These are phyloP conservation scores for Aspergillus ellipticus DNA, from an alignment of 495 filamentous ascomycete species.

Conservation along the genomic window DNA sequence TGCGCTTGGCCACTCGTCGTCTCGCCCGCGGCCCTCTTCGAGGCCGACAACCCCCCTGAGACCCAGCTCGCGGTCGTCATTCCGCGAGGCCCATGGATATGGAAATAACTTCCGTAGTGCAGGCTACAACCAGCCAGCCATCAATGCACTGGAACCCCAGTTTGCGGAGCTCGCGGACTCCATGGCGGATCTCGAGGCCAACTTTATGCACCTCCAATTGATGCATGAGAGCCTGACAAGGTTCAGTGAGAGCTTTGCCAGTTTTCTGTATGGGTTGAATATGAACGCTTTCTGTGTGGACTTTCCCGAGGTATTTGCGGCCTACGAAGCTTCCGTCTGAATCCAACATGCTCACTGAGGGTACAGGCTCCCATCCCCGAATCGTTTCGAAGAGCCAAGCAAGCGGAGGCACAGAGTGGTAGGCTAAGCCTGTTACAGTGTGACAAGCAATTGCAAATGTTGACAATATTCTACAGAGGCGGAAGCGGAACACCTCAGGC, in stretches of 20 bases:
- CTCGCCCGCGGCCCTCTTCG: conserved; percentile 51
- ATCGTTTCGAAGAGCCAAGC: conserved; percentile 68
- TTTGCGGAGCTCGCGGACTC: conserved; percentile 93
- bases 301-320: conserved; percentile 74
- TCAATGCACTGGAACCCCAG: conserved; percentile 77
- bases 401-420: conserved; percentile 49
- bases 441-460: not conserved
- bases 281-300: conserved; percentile 99
- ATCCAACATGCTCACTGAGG: conserved; percentile 5
- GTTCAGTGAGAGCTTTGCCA: conserved; percentile 94
- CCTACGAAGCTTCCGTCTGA: not conserved
- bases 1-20: conserved; percentile 32
- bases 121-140: conserved; percentile 60
- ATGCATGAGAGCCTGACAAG: conserved; percentile 95
- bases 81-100: conserved; percentile 66
- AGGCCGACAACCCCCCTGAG: conserved; percentile 92
- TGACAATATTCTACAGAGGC: conserved; percentile 19
- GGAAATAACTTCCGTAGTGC: conserved; percentile 37
- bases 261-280: conserved; percentile 91
- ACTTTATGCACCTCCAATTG: conserved; percentile 94
- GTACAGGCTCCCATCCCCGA: conserved; percentile 59
- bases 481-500: conserved; percentile 27
- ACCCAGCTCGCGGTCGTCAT: conserved; percentile 81
- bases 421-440: conserved; percentile 14
- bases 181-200: conserved; percentile 92